Base-by-base conservation (phyloP, 2,329 filamentous ascomycete genomes). In the Dactylellina cionopaga region DNA sequence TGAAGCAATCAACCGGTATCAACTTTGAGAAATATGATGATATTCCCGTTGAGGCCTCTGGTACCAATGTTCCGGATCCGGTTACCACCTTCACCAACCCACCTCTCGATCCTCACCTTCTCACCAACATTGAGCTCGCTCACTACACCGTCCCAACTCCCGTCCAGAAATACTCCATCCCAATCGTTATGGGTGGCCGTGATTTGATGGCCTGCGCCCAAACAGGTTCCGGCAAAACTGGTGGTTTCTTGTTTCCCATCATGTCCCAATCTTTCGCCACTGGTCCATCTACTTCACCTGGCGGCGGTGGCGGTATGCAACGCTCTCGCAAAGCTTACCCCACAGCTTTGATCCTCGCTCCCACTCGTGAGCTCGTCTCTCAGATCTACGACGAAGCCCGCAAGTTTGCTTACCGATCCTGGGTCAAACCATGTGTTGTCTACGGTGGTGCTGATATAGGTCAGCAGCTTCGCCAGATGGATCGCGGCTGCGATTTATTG, bases 21-120 rank as follows among this genome's bases (percentile, higher is more conserved):
- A 99, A 99, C 87, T 99, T 99, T 81, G 90, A 96, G 85, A 99
- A 99, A 86, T 99, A 99, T 83, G 95, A 99, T 80, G 95, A 99
- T 82, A 99, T 99, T 76, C 95, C 95, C 62, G 95, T 99, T 76
- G 95, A 98, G 83, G 95, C 95, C 75, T 97, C 94, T 72, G 95
- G 95, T 73, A 89, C 92, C 59, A 88, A 96, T 79, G 92, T 98
- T 58, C 95, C 95, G 46, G 95, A 98, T 80, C 90, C 94, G 39
- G 92, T 97, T 76, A 89, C 89, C 76, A 86, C 88, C 74, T 99
- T 99, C 87, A 92, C 88, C 80, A 96, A 95, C 83, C 95, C 95
- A 76, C 95, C 95, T 79, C 87, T 99, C 77, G 95, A 99, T 80
- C 91, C 96, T 81, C 95, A 98, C 80, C 85, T 99, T 49, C 85